Percentiles rank a stretch among this genome's conserved stretches.
phyloP scores from a whole-genome alignment of 2,329 filamentous ascomycete species.

The Sarocladium brachiariae region DNA sequence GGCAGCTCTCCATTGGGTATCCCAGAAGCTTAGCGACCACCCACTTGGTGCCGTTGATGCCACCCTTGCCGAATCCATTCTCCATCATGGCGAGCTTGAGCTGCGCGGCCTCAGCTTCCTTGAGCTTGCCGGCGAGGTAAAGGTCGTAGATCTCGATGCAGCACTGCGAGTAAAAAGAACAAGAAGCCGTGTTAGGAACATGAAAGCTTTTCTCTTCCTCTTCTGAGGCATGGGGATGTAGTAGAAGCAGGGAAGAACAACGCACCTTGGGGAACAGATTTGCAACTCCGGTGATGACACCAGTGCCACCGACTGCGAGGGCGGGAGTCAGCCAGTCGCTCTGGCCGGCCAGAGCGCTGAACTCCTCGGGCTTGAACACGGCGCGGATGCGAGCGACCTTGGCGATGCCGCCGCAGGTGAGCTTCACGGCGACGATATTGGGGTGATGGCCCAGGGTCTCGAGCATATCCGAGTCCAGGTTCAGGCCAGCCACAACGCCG shows the following conservation, averaged over 20 bases:
- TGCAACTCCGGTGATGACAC: constrained; percentile 56
- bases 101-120: constrained; percentile 43
- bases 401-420: constrained; percentile 68
- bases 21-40: constrained; percentile 46
- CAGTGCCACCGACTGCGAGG: constrained; percentile 49
- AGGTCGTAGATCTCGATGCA: constrained; percentile 44
- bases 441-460: constrained; percentile 47
- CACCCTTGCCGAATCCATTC: constrained; percentile 50
- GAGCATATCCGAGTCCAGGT: constrained; percentile 61
- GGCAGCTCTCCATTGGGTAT: constrained; percentile 42
- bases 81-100: constrained; percentile 44
- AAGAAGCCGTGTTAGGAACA: neutral
- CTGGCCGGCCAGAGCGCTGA: constrained; percentile 63
- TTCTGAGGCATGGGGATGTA: too few relatives aligned
- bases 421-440: constrained; percentile 64
- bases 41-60: constrained; percentile 56
- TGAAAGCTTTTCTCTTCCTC: too few relatives aligned
- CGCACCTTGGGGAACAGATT: constrained; percentile 55
- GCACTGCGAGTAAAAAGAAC: constrained; percentile 14
- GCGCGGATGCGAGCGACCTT: constrained; percentile 58
- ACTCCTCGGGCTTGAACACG: constrained; percentile 44
- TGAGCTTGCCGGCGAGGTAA: constrained; percentile 36
- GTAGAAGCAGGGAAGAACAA: constrained; percentile 15
- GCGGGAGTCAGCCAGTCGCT: constrained; percentile 64
- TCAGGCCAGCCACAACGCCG: constrained; percentile 57